Conservation (phyloP, 176 grass and related monocot species). For the Tillandsia fasciculata region DNA sequence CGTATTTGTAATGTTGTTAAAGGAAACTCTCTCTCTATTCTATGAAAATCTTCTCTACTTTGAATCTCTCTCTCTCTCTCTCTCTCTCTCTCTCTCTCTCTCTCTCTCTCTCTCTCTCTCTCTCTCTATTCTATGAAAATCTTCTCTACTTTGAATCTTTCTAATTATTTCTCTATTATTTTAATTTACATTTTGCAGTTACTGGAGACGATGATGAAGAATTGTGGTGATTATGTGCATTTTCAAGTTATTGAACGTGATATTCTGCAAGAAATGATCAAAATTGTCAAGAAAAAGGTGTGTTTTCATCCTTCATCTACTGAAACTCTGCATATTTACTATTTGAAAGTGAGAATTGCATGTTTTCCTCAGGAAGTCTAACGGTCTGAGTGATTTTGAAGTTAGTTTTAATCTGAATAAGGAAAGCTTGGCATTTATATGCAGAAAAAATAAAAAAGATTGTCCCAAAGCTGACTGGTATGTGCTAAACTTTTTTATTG, state of each 20-base stretch:
- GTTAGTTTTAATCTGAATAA: background rate
- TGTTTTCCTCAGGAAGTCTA: background rate
- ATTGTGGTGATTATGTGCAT: constrained; percentile 71
- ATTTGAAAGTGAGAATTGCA: background rate
- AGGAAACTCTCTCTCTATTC: background rate
- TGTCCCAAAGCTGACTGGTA: too few species aligned
- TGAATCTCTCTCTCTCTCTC: background rate
- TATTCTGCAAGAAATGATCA: constrained; percentile 75
- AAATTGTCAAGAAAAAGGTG: constrained; percentile 77
- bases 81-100: background rate
- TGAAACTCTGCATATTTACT: background rate
- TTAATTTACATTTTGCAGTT: constrained; percentile 30
- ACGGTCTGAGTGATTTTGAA: background rate
- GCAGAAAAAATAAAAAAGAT: background rate
- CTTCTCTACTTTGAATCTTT: background rate
- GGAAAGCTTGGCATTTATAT: background rate
- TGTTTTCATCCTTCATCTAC: background rate
- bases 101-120: background rate
- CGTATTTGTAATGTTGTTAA: too few species aligned
- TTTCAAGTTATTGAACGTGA: constrained; percentile 66
- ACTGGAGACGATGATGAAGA: constrained; percentile 78
- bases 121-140: background rate
- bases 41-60: too few species aligned
- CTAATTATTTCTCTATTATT: background rate
- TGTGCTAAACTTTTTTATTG: too few species aligned